A percentile compares a stretch with the other conserved stretches of the same genome.
Evolutionary conservation across 2,329 filamentous ascomycete genomes (phyloP).

Genomic region (Colletotrichum karsti): DNA sequence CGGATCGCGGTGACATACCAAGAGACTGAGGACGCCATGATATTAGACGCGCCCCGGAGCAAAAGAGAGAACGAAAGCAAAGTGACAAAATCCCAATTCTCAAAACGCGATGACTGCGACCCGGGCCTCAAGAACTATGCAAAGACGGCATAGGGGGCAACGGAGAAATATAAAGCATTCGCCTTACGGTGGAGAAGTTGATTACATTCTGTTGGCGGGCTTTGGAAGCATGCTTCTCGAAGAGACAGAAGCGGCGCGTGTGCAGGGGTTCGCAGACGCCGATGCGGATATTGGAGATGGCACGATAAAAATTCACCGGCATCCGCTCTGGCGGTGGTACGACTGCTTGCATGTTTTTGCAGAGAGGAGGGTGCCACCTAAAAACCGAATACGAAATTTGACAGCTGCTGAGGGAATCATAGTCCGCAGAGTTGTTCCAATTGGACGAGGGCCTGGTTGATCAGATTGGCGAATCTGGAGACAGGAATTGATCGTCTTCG

Average conservation of each 20-base stretch:
- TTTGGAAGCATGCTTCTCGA: conserved; percentile 13
- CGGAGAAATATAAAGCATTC: background rate
- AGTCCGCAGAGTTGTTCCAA: background rate
- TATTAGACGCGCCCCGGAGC: background rate
- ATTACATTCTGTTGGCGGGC: conserved; percentile 10
- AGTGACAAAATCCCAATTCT: background rate
- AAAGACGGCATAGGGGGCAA: background rate
- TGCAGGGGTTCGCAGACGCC: conserved; percentile 20
- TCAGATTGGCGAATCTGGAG: conserved; percentile 19
- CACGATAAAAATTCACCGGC: conserved; percentile 22
- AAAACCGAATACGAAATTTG: conserved; percentile 21
- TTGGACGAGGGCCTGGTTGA: background rate
- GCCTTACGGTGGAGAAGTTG: background rate
- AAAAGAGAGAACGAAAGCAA: background rate
- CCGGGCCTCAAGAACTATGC: background rate
- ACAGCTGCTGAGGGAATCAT: too few species aligned
- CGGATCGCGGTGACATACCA: background rate
- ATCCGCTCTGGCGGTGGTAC: conserved; percentile 23
- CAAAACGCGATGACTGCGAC: background rate
- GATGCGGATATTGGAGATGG: too few species aligned
- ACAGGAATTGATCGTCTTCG: conserved; percentile 1
- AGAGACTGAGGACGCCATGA: conserved; percentile 11
- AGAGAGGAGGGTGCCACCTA: background rate
- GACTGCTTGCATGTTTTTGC: conserved; percentile 7
- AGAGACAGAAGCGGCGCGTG: background rate